A percentile compares a stretch with the other conserved stretches of the same genome.
phyloP scores from a whole-genome alignment of 2,329 filamentous ascomycete species.

The Fusarium xylarioides region DNA sequence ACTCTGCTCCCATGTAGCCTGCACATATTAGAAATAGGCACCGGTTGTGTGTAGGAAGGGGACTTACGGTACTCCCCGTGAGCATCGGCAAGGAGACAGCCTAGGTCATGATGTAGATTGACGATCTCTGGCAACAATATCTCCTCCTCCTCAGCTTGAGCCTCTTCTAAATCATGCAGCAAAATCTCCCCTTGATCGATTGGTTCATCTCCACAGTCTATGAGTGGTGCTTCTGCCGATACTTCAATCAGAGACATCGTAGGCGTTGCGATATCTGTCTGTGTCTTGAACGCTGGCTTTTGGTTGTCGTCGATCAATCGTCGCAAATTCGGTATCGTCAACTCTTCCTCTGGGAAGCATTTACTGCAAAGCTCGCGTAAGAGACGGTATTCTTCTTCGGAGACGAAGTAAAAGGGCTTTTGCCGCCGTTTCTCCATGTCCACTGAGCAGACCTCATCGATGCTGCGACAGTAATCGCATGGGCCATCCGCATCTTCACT shows the following conservation, averaged over 20 bases:
- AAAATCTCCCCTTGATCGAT: neutral
- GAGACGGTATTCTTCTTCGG: neutral
- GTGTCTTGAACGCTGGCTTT: accelerated
- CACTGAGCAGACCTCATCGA: neutral
- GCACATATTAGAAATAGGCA: accelerated
- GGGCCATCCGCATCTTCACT: neutral
- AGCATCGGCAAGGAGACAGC: neutral
- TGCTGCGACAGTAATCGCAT: neutral
- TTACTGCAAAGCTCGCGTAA: accelerated
- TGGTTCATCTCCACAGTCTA: neutral
- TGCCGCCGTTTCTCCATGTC: neutral
- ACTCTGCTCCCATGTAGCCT: neutral
- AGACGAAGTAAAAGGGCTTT: neutral
- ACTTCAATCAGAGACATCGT: neutral
- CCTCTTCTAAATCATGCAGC: accelerated
- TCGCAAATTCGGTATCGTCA: neutral
- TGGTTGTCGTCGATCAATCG: neutral
- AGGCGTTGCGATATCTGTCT: accelerated
- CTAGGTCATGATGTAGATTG: neutral
- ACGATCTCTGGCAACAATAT: neutral
- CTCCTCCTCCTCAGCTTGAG: neutral
- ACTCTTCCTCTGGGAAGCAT: neutral
- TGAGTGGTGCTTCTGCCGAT: neutral
- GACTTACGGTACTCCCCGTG: neutral
- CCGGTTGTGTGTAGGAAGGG: accelerated